Percentiles rank a stretch among this genome's conserved stretches.
Evolutionary conservation across 2,329 filamentous ascomycete species (phyloP).

Genomic region (Albifimbria verrucaria): DNA sequence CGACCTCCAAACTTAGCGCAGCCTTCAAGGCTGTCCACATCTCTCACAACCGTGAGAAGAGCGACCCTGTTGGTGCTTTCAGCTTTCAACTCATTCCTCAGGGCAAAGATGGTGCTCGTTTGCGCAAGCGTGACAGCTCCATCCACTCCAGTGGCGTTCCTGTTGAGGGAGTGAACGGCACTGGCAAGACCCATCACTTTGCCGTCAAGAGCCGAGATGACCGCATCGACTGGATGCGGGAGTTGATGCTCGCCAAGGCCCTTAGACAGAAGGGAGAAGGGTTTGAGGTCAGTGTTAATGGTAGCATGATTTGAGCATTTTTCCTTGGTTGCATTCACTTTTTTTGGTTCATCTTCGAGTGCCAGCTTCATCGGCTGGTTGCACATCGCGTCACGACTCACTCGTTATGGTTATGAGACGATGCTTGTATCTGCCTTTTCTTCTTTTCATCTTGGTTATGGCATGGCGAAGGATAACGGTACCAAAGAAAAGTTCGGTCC

Average conservation of each 20-base stretch:
- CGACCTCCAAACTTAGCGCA: conserved; percentile 76
- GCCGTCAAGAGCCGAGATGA: conserved; percentile 84
- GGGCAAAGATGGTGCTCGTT: conserved; percentile 50
- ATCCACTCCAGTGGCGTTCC: conserved; percentile 30
- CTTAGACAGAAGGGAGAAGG: conserved; percentile 80
- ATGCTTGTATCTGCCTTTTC: neutral
- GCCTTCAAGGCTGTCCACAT: conserved; percentile 80
- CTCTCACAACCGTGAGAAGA: conserved; percentile 50
- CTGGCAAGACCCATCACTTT: conserved; percentile 88
- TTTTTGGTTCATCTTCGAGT: too few species aligned
- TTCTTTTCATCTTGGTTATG: neutral
- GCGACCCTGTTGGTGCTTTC: conserved; percentile 64
- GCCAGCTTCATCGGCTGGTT: too few species aligned
- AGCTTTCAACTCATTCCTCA: conserved; percentile 82
- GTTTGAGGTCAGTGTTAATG: conserved; percentile 79
- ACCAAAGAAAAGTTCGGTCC: neutral
- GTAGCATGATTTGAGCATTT: conserved; percentile 62
- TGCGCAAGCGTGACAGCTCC: conserved; percentile 52
- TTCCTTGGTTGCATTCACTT: too few species aligned
- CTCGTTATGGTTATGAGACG: too few species aligned
- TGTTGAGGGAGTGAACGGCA: conserved; percentile 52
- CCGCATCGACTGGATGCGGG: conserved; percentile 95
- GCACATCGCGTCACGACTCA: too few species aligned
- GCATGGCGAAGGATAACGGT: neutral
- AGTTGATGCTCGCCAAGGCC: conserved; percentile 87